Evolutionary conservation across 345 rosid species (phyloP), one percentile per base, ranked within the genome.

Genomic region (Moringa oleifera): DNA sequence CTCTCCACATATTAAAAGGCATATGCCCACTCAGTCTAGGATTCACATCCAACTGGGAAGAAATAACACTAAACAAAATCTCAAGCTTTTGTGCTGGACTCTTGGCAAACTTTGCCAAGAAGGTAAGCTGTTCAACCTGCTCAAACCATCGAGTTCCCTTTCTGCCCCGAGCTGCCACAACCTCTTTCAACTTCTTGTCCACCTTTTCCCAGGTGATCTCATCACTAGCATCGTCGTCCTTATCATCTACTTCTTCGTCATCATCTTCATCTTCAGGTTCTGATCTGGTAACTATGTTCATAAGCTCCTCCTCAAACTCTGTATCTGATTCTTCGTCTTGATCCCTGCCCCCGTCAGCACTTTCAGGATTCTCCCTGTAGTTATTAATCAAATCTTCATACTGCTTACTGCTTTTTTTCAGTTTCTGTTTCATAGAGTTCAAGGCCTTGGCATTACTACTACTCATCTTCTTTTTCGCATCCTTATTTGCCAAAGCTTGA

Each of bases 71-170:
- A 62, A 94, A 88, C 64, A 90, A 85, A 66, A 94, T 94, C 74
- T 94, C 86, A 63, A 94, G 86, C 77, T 94, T 94, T 83, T 94
- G 99, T 2, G 97, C 96, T 56, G 99, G 99, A 66, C 97, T 94
- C 81, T 86, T 94, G 20, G 99, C 96, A 69, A 94, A 90, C 84
- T 71, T 88, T 3, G 92, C 83, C 87, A 94, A 68, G 77, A 88
- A 86, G 24, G 88, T 85, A 50, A 94, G 95, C 79, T 94, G 99
- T 75, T 94, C 99, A 72, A 94, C 95, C 74, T 85, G 87, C 72
- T 94, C 99, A 66, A 85, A 90, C 68, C 86, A 76, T 41, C 97
- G 97, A 59, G 96, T 94, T 70, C 99, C 99, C 68, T 89, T 90
- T 80, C 83, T 90, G 17, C 99, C 99, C 56, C 99, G 81, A 20